Conservation (phyloP, 169 alveolate species). For the Miamiensis avidus region DNA sequence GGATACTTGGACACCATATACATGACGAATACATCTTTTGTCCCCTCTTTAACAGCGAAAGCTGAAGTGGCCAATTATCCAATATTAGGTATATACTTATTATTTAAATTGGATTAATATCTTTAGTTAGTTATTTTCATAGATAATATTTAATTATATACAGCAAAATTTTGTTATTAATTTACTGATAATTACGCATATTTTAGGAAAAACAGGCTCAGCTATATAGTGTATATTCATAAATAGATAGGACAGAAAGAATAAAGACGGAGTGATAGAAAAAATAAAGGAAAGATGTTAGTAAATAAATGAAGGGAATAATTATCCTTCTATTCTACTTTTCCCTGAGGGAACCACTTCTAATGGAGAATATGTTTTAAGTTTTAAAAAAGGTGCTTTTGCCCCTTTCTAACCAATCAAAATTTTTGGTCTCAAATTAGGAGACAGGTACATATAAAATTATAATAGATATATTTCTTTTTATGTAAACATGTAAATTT, state of each 20-base stretch:
- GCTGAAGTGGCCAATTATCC: constrained; percentile 23
- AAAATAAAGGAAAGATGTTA: constrained; percentile 46
- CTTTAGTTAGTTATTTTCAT: no score
- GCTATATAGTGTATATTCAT: constrained; percentile 54
- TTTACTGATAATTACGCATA: no score
- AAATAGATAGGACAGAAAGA: constrained; percentile 46
- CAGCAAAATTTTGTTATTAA: no score
- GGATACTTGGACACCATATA: constrained; percentile 38
- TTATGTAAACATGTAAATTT: no score
- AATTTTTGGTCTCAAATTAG: constrained; percentile 22
- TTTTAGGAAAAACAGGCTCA: no score
- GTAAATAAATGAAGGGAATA: constrained; percentile 45
- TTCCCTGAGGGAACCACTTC: constrained; percentile 70
- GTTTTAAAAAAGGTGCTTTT: constrained; percentile 69
- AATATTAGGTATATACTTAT: no score
- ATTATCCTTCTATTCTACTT: constrained; percentile 52
- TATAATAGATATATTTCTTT: no score
- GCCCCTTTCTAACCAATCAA: constrained; percentile 16
- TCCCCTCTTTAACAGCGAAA: constrained; percentile 38
- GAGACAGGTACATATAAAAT: constrained; percentile 18
- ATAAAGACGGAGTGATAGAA: constrained; percentile 40
- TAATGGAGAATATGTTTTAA: constrained; percentile 51
- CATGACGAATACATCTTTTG: constrained; percentile 5
- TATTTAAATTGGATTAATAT: no score
- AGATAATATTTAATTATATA: no score